phyloP scores from a whole-genome alignment of 495 filamentous ascomycete species.

The Lasiosphaeria ovina region DNA sequence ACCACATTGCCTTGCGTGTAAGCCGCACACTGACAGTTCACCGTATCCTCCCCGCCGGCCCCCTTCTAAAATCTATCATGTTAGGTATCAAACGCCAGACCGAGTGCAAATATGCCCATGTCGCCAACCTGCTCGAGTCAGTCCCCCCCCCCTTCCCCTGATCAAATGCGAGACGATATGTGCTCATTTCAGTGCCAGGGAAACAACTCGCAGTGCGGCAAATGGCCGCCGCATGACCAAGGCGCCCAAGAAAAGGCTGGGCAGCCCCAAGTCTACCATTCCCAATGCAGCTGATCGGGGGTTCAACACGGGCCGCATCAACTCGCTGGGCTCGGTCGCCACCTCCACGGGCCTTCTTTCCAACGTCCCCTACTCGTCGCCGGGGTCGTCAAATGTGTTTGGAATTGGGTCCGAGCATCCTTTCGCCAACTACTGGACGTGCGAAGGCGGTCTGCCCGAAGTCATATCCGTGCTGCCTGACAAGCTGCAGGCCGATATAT shows the following conservation, averaged over 20 bases:
- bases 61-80: neutral
- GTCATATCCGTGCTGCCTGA: constrained; percentile 67
- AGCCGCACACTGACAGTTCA: constrained; percentile 17
- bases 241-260: constrained; percentile 49
- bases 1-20: constrained; percentile 66
- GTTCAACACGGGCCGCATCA: constrained; percentile 35
- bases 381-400: constrained; percentile 64
- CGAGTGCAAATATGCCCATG: constrained; percentile 64
- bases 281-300: constrained; percentile 49
- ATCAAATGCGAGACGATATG: neutral
- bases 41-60: neutral
- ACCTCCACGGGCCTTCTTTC: constrained; percentile 61
- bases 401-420: constrained; percentile 65
- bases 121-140: constrained; percentile 68
- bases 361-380: constrained; percentile 62
- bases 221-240: constrained; percentile 59
- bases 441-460: constrained; percentile 65
- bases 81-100: constrained; percentile 65
- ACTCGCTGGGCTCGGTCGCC: constrained; percentile 41
- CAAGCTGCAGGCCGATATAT: constrained; percentile 68
- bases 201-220: constrained; percentile 45
- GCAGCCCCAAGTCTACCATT: constrained; percentile 28
- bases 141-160: constrained; percentile 19
- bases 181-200: constrained; percentile 31
- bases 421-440: constrained; percentile 77